Base-by-base conservation (phyloP, 768 basidiomycete species). In the Cystoderma amianthinum region DNA sequence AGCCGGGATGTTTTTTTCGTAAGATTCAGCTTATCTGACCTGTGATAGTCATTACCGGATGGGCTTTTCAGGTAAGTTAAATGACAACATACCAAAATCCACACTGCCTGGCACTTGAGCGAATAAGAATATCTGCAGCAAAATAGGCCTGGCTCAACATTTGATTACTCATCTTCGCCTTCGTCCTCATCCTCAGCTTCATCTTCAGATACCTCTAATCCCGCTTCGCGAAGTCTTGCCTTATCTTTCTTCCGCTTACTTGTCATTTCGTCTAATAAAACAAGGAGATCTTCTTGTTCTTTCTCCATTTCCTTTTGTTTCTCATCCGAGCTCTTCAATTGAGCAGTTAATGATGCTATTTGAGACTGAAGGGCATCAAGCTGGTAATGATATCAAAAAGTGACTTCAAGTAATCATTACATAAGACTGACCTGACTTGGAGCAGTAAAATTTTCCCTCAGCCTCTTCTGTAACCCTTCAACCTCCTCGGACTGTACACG, bases 211-310 rank as follows among this genome's bases (percentile, higher is more conserved):
- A 97, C 94, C 23, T 93, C 93, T 57, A 90, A 43, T 0, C 87
- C 87, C 7, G 75, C 76, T 43, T 74, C 77, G 53, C 72, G 69
- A 68, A 99, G 76, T 49, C 73, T 69, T 36, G 60, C 72, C 67
- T 98, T 98, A 56, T 98, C 96, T 49, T 68, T 70, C 64, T 75
- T 77, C 39, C 94, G 72, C 64, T 99, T 99, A 48, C 67, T 75
- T 34, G 80, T 87, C 46, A 96, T 68, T 63, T 98, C 96, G 53
- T 98, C 96, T 3, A 99, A 67, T 22, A 97, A 63, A 9, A 99
- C 94, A 16, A 99, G 68, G 36, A 98, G 59, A 60, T 99, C 95
- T 57, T 97, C 95, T 52, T 97, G 94, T 59, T 99, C 95, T 62
- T 93, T 94, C 60, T 96, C 92, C 17, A 81, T 78, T 6, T 96